Percentiles rank a stretch among this genome's conserved stretches.
Conservation (phyloP, 2,329 filamentous ascomycete genomes). For the Calonectria montana region DNA sequence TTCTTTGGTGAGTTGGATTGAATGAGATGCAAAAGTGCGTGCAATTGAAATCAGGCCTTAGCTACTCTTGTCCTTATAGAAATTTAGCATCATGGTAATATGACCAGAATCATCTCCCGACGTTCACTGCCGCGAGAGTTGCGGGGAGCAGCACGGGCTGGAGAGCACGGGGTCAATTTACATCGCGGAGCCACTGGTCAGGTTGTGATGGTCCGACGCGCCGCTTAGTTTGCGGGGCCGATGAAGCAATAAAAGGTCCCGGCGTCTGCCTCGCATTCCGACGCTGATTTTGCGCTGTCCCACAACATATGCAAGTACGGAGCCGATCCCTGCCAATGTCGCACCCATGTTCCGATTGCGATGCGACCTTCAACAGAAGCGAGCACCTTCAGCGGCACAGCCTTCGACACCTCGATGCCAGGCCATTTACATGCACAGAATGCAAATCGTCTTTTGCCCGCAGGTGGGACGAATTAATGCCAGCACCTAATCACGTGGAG, state of each 20-base stretch:
- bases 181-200: not conserved
- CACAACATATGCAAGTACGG: not conserved
- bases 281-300: not conserved
- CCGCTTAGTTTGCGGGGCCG: not conserved
- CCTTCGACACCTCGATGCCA: not conserved
- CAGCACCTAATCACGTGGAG: not conserved
- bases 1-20: not conserved
- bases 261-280: not conserved
- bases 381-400: not conserved
- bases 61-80: not conserved
- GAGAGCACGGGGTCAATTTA: not conserved
- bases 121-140: not conserved
- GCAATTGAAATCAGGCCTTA: not conserved
- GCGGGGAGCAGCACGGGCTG: not conserved
- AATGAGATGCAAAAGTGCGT: not conserved
- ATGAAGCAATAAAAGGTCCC: not conserved
- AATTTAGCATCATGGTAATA: too few species aligned
- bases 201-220: not conserved
- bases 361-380: not conserved
- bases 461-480: not conserved
- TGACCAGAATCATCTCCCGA: not conserved
- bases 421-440: not conserved
- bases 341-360: not conserved
- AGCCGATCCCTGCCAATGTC: constrained; percentile 1
- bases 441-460: not conserved